Base-by-base conservation (phyloP, 2,329 filamentous ascomycete genomes). In the Fusarium cyanostomum region DNA sequence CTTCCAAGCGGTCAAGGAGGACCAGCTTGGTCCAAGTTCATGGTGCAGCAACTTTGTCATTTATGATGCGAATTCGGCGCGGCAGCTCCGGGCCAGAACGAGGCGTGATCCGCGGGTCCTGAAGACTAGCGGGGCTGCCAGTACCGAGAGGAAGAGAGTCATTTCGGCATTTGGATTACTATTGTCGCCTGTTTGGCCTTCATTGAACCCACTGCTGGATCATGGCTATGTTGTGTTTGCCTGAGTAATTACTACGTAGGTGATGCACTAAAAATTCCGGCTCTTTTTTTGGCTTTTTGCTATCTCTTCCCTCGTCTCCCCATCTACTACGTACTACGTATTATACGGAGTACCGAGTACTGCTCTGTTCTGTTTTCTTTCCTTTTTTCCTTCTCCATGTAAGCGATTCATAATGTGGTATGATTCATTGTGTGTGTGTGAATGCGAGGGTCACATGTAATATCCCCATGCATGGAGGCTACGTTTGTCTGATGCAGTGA, bases 71-170 rank as follows among this genome's bases (percentile, higher is more conserved):
- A 51, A 33, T 48, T 42, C 52, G 39, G 46, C 28, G 52, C 62
- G 62, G 54, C 56, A 66, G 51, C 51, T 53, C 60, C 56, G 56
- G 62, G 48, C 56, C 66, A 65, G 42, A 51, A 48, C 39, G 33
- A 62, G 48, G 50, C 56, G 56, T 63, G 61, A 66, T 62, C 54
- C 48, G 56, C 49, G 46, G 52, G 50, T 38, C 44, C 50, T 57
- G 55, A 52, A 65, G 53, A 58, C 43, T 62, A 64, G 57, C 31
- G 35, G 38, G 50, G 45, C 45, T 50, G 11, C 34, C 34, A 16
- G 34, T 42, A 39, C 42, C 27, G 34, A 48, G 21, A 18, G 16
- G 30, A 51, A 43, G 39, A 44, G 28, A 10, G 55, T 50, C 35
- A 45, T 56, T 31, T 52, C 53, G 56, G 52, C 31, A 50, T 30